phyloP scores from a whole-genome alignment of 805 yeast genomes.

The Candida coquimbonensis region DNA sequence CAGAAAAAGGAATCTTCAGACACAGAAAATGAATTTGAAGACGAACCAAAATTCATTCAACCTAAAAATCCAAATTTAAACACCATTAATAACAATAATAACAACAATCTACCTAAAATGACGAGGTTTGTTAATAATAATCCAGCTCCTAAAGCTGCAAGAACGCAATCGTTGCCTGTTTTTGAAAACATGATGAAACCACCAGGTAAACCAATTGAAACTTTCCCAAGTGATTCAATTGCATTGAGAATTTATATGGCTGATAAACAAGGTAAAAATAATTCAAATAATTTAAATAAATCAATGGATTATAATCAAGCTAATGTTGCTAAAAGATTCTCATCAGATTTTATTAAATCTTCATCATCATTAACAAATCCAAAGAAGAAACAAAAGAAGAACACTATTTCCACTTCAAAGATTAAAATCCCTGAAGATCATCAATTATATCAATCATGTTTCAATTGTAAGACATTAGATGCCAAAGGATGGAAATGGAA shows the following conservation, averaged over 20 bases:
- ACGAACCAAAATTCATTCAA: slow-evolving; percentile 8
- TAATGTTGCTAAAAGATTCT: slow-evolving; percentile 20
- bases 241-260: slow-evolving; percentile 24
- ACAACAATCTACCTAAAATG: slow-evolving; percentile 10
- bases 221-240: slow-evolving; percentile 22
- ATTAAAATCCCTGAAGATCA: slow-evolving; percentile 10
- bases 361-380: background rate
- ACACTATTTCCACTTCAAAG: background rate
- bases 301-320: slow-evolving; percentile 2
- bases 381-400: background rate
- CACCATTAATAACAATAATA: too few relatives aligned
- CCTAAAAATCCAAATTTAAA: background rate
- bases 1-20: slow-evolving; percentile 13
- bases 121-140: slow-evolving; percentile 33
- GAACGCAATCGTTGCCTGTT: slow-evolving; percentile 38
- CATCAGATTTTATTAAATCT: slow-evolving; percentile 19
- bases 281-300: background rate
- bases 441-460: slow-evolving; percentile 17
- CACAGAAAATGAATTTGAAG: slow-evolving; percentile 18
- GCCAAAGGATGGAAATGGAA: slow-evolving; percentile 24
- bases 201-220: slow-evolving; percentile 14
- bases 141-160: slow-evolving; percentile 40
- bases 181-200: slow-evolving; percentile 16
- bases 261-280: slow-evolving; percentile 16
- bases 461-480: slow-evolving; percentile 20